Evolutionary conservation across 1,139 yeast genomes (phyloP).

Genomic region (Geotrichum histeridarum): DNA sequence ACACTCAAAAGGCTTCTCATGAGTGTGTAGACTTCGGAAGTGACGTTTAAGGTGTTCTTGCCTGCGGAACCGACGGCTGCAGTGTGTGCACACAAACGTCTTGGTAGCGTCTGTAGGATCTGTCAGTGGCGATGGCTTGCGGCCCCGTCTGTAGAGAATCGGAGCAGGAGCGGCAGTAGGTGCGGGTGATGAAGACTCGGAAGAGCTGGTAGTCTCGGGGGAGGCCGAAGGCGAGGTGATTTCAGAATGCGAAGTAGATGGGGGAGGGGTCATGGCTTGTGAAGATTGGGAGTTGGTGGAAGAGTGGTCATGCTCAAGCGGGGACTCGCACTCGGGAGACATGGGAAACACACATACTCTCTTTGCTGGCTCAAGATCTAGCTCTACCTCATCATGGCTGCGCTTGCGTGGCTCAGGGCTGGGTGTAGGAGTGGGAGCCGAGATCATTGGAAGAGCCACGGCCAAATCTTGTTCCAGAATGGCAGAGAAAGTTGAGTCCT

Average conservation of each 20-base stretch:
- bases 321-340: constrained; percentile 1
- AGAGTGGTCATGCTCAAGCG: neutral
- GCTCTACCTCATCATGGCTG: constrained; percentile 5
- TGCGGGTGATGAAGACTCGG: neutral
- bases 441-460: constrained; percentile 1
- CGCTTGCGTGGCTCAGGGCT: constrained; percentile 8
- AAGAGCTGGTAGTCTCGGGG: neutral
- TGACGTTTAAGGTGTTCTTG: constrained; percentile 79
- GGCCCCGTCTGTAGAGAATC: constrained; percentile 29
- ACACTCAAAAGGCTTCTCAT: constrained; percentile 72
- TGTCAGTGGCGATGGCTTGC: constrained; percentile 30
- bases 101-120: constrained; percentile 25
- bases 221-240: neutral
- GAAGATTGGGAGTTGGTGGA: neutral
- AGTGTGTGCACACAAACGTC: constrained; percentile 35
- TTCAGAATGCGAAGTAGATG: neutral
- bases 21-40: constrained; percentile 60
- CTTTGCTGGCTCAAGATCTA: neutral
- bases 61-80: constrained; percentile 50
- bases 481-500: constrained; percentile 7
- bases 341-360: neutral
- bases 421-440: constrained; percentile 11
- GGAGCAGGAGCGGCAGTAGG: neutral
- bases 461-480: neutral
- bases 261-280: neutral